Base-by-base conservation (phyloP, 2,329 filamentous ascomycete genomes). In the Elsinoe arachidis region DNA sequence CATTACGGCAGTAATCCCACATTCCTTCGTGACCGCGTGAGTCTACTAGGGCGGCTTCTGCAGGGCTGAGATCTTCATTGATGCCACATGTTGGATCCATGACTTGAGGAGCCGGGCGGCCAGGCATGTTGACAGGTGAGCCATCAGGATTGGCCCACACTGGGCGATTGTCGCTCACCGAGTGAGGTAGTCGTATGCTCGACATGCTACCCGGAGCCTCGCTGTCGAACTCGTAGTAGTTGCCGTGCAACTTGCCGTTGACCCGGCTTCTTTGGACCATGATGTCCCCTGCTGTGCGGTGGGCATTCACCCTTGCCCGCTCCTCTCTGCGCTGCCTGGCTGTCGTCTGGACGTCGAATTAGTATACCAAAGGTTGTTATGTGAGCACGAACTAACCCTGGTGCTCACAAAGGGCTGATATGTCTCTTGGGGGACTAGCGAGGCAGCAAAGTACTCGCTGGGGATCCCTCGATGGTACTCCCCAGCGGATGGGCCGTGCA, bases 401-500 rank as follows among this genome's bases (percentile, higher is more conserved):
- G 38, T 10, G 19, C 23, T 34, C 49, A 23, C 17, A 9, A 34
- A 33, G 10, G 38, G 17, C 15, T n/a, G 30, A 11, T 53, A 30
- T 37, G 49, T 38, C 12, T 53, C 49, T 14, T 38, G 54, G 14
- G 54, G 23, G n/a, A 71, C 64, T 0, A 77, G 75, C n/a, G 77
- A 76, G 33, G 72, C 68, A 38, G 64, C 64, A 55, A 78, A 74
- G 68, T 72, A 78, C 5, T 64, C 60, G 0, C 63, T 55, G 1
- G 77, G 75, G 17, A 80, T 76, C 1, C 66, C 63, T 5, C 64
- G 60, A 56, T 79, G 75, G 58, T 73, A 70, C 55, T 76, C 69
- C 53, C 72, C 72, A 10, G 69, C 62, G 0, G 64, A 59, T 55
- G 73, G 68, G n/a, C 76, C 75, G 41, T 73, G 70, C 30, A 80